phyloP scores from a whole-genome alignment of 2,329 filamentous ascomycete genomes.

The Ceratocystis papillata region DNA sequence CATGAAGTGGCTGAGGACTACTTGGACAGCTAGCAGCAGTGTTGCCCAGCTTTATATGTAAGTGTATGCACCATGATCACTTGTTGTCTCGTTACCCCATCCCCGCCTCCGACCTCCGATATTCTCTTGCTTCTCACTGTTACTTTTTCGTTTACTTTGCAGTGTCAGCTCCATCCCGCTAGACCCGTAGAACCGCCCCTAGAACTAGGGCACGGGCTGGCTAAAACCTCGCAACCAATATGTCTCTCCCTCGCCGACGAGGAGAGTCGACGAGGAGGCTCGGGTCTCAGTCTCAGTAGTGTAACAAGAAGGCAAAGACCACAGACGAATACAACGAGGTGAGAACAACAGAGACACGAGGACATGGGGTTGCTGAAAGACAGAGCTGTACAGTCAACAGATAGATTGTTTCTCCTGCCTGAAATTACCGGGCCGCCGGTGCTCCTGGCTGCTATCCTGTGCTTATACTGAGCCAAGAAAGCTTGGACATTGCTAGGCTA shows the following conservation, averaged over 20 bases:
- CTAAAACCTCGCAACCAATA: background rate
- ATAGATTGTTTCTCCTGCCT: too few species aligned
- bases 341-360: background rate
- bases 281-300: conserved; percentile 1
- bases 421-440: background rate
- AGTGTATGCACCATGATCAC: background rate
- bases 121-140: background rate
- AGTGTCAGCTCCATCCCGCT: background rate
- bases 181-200: background rate
- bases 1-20: background rate
- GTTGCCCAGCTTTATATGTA: background rate
- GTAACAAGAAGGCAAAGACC: background rate
- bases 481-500: background rate
- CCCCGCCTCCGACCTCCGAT: background rate
- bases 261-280: background rate
- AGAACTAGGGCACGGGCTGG: background rate
- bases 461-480: background rate
- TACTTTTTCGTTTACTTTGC: background rate
- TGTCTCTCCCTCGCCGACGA: conserved; percentile 2
- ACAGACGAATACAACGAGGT: background rate
- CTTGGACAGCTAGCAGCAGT: background rate
- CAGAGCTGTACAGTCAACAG: too few species aligned
- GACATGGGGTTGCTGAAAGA: background rate
- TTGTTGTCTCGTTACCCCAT: conserved; percentile 6
- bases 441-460: background rate